Percentiles rank a stretch among this genome's conserved stretches.
These are phyloP conservation scores for Colletotrichum tabaci DNA, from an alignment of 2,329 filamentous ascomycete genomes.

Conservation along the genomic window DNA sequence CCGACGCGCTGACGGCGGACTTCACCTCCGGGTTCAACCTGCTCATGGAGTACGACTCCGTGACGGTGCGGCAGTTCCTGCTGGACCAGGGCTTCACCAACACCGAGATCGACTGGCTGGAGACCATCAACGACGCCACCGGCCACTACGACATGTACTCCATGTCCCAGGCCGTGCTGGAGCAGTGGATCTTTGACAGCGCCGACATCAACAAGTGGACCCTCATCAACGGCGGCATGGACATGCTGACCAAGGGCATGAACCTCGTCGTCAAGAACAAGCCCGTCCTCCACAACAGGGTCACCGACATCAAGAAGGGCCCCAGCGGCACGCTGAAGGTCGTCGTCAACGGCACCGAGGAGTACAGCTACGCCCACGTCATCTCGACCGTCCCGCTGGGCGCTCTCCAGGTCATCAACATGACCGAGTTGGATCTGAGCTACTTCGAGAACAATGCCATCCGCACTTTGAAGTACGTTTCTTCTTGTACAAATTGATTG, in stretches of 20 bases:
- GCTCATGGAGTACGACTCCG: constrained; percentile 45
- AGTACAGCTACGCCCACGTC: constrained; percentile 44
- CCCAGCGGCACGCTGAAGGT: constrained; percentile 43
- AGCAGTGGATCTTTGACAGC: constrained; percentile 47
- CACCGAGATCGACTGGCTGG: constrained; percentile 50
- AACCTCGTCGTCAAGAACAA: constrained; percentile 45
- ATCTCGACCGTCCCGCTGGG: constrained; percentile 48
- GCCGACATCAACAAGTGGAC: constrained; percentile 46
- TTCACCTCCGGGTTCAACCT: constrained; percentile 43
- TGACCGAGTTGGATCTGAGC: constrained; percentile 46
- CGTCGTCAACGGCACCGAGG: constrained; percentile 43
- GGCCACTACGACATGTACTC: constrained; percentile 46
- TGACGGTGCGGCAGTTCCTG: constrained; percentile 44
- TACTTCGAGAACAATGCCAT: constrained; percentile 51
- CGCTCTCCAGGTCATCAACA: constrained; percentile 47
- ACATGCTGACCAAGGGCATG: constrained; percentile 49
- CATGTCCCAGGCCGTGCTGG: constrained; percentile 44
- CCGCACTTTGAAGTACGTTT: constrained; percentile 46
- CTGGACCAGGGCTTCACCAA: constrained; percentile 48
- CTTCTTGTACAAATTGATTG: no score
- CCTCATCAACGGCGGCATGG: constrained; percentile 52
- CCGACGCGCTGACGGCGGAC: constrained; percentile 34
- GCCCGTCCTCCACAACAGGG: constrained; percentile 42
- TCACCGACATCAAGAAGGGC: constrained; percentile 44
- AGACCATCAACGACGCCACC: constrained; percentile 46